Evolutionary conservation across 139 green algal genomes (phyloP), one percentile per base, ranked within the genome.

Genomic region (Closterium sp.): DNA sequence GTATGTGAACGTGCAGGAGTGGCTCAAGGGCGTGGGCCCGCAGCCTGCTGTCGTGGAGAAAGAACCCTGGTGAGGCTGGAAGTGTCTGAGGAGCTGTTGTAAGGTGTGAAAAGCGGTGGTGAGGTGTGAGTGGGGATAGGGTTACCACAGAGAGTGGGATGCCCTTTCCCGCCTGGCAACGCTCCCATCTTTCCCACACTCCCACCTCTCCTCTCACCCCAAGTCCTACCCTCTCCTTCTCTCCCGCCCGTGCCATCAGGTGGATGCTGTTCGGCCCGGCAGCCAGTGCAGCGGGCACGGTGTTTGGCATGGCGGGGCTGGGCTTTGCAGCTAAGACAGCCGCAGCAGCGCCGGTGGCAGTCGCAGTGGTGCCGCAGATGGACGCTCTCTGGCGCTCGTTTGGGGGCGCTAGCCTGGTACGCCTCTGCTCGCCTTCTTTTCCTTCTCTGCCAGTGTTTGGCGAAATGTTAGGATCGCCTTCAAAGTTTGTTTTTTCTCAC

Each of bases 361-460:
- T 86, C 21, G 83, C 83, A 32, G 64, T 85, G 23, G 87, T 90
- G 23, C 87, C 87, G 87, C 87, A 90, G 35, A 90, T 90, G 87
- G 87, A 90, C 55, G 34, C 87, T 33, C 69, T 90, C 33, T 90
- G 87, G 87, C 87, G 87, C 34, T 90, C 87, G 9, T 90, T 90
- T 33, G 87, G 87, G 10, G 87, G 87, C 34, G 87, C 87, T n/a
- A 90, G 87, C 64, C 33, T 90, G 87, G 87, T 90, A 33, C 43
- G 87, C 33, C 10, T 85, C 86, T 33, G 30, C 83, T 86, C 30
- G 21, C 83, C 19, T 32, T 86, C 83, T 23, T 31, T 33, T 12
- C 83, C 83, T 86, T 86, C 30, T 19, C 83, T 23, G 21, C 30
- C n/a, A 32, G 30, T 34, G 30, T 2, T 32, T 86, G 8, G 55